A percentile compares a stretch with the other conserved stretches of the same genome.
These are phyloP conservation scores for Exobasidium rhododendri DNA, from an alignment of 1,284 basidiomycete genomes.

Conservation along the genomic window DNA sequence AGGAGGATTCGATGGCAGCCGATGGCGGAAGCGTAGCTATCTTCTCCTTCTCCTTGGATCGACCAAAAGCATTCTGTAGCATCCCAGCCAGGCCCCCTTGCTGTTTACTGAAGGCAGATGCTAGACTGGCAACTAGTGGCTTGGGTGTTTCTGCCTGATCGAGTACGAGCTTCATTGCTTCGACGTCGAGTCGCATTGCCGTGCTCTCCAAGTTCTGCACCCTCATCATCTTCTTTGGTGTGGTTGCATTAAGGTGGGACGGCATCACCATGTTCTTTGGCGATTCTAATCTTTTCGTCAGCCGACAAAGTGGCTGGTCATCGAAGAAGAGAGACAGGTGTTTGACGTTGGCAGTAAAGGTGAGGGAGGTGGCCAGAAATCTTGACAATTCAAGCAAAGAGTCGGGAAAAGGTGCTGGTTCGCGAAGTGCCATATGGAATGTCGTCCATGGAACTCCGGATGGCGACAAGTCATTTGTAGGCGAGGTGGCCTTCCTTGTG, in stretches of 20 bases:
- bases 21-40: not conserved
- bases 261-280: slow-evolving; percentile 65
- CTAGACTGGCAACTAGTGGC: slow-evolving; percentile 50
- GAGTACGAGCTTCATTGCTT: slow-evolving; percentile 75
- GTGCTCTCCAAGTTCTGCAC: slow-evolving; percentile 66
- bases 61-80: slow-evolving; percentile 55
- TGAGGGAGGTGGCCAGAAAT: slow-evolving; percentile 87
- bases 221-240: slow-evolving; percentile 65
- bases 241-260: slow-evolving; percentile 57
- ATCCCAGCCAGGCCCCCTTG: slow-evolving; percentile 50
- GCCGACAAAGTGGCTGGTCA: slow-evolving; percentile 69
- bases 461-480: slow-evolving; percentile 25
- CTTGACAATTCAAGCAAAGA: slow-evolving; percentile 77
- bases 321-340: slow-evolving; percentile 65
- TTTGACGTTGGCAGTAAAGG: slow-evolving; percentile 81
- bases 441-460: slow-evolving; percentile 69
- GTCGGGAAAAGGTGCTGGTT: slow-evolving; percentile 75
- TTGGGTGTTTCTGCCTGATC: slow-evolving; percentile 65
- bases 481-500: slow-evolving; percentile 35
- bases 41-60: slow-evolving; percentile 33
- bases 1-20: not conserved
- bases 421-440: slow-evolving; percentile 84
- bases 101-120: slow-evolving; percentile 42
- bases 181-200: slow-evolving; percentile 76
- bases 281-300: slow-evolving; percentile 67